Evolutionary conservation across 345 rosid genomes (phyloP).

Genomic region (Odontarrhena argentea): DNA sequence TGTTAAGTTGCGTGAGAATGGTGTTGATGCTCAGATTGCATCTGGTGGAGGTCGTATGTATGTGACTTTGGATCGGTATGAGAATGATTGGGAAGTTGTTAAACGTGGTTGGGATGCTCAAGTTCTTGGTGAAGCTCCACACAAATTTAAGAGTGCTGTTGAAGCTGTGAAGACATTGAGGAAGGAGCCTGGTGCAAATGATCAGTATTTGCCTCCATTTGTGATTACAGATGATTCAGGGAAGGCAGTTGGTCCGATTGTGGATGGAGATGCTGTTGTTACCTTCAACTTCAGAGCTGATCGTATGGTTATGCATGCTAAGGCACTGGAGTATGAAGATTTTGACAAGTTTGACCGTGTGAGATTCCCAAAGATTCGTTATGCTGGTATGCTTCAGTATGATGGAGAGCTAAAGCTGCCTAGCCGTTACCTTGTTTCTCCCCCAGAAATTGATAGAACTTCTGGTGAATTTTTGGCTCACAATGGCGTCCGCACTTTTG

Average conservation of each 20-base stretch:
- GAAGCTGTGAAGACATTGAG: slow-evolving; percentile 90
- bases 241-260: slow-evolving; percentile 81
- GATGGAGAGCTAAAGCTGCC: slow-evolving; percentile 97
- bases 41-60: slow-evolving; percentile 99
- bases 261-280: slow-evolving; percentile 96
- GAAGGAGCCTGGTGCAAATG: slow-evolving; percentile 66
- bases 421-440: slow-evolving; percentile 82
- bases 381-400: slow-evolving; percentile 98
- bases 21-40: slow-evolving; percentile 86
- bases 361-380: slow-evolving; percentile 79
- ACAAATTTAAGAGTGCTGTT: slow-evolving; percentile 75
- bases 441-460: slow-evolving; percentile 96
- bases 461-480: slow-evolving; percentile 90
- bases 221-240: slow-evolving; percentile 79
- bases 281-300: slow-evolving; percentile 94
- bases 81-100: slow-evolving; percentile 96
- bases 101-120: slow-evolving; percentile 99
- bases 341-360: slow-evolving; percentile 94
- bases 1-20: slow-evolving; percentile 59
- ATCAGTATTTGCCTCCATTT: slow-evolving; percentile 92
- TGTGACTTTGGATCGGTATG: slow-evolving; percentile 95
- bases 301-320: slow-evolving; percentile 94
- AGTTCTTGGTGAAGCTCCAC: slow-evolving; percentile 96
- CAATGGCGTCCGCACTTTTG: slow-evolving; percentile 82
- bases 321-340: slow-evolving; percentile 86